These are phyloP conservation scores for Aspergillus transmontanensis DNA, from an alignment of 2,329 filamentous ascomycete genomes.

Conservation along the genomic window DNA sequence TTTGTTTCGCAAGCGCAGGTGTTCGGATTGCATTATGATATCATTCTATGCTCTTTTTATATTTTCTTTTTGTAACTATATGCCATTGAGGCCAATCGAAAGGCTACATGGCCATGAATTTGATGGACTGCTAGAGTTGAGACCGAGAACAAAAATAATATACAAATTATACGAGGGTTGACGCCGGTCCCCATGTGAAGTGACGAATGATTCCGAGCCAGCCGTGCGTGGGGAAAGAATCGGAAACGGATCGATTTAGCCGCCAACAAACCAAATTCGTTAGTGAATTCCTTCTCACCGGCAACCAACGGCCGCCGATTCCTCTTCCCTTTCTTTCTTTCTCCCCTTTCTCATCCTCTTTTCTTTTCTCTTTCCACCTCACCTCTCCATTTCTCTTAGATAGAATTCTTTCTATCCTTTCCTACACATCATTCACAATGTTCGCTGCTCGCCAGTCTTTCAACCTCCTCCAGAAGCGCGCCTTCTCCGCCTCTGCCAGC, in stretches of 20 bases:
- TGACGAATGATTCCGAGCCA: slow-evolving; percentile 2
- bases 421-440: slow-evolving; percentile 57
- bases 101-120: background rate
- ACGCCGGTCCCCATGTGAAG: background rate
- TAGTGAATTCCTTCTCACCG: slow-evolving; percentile 22
- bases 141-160: background rate
- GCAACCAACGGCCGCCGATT: slow-evolving; percentile 22
- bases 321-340: slow-evolving; percentile 11
- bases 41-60: slow-evolving; percentile 10
- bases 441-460: slow-evolving; percentile 66
- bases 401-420: slow-evolving; percentile 18
- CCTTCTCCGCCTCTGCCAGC: slow-evolving; percentile 78
- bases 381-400: slow-evolving; percentile 10
- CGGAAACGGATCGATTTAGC: slow-evolving; percentile 27
- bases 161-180: background rate
- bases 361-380: slow-evolving; percentile 7
- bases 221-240: slow-evolving; percentile 18
- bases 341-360: slow-evolving; percentile 15
- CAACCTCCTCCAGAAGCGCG: slow-evolving; percentile 68
- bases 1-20: slow-evolving; percentile 33
- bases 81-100: background rate
- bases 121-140: background rate
- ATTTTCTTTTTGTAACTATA: slow-evolving; percentile 3
- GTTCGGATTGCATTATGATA: slow-evolving; percentile 24
- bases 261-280: slow-evolving; percentile 10